Evolutionary conservation across 352 stramenopile genomes (phyloP).

Genomic region (Pythium vanterpoolii): DNA sequence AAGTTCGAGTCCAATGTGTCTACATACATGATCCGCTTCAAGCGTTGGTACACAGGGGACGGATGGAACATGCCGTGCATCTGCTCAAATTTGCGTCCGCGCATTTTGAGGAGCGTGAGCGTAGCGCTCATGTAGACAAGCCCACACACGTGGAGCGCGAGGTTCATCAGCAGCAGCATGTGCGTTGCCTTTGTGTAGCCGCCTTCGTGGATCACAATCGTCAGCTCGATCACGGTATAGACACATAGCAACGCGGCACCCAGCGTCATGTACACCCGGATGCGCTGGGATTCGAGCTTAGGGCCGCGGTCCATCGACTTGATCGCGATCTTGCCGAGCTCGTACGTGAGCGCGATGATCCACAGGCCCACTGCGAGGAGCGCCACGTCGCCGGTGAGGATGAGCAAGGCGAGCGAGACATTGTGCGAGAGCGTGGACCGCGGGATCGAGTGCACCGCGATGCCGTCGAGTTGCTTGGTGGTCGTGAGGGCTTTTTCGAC

Average conservation of each 20-base stretch:
- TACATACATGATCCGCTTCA: slow-evolving; percentile 27
- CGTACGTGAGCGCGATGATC: slow-evolving; percentile 14
- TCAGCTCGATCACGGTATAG: slow-evolving; percentile 5
- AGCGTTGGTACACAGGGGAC: slow-evolving; percentile 23
- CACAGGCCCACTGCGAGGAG: slow-evolving; percentile 4
- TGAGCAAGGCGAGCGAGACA: not conserved
- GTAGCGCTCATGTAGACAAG: slow-evolving; percentile 10
- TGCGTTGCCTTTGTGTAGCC: slow-evolving; percentile 4
- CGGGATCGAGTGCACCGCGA: slow-evolving; percentile 3
- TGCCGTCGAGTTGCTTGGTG: slow-evolving; percentile 10
- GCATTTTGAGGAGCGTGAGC: slow-evolving; percentile 9
- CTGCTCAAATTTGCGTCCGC: slow-evolving; percentile 23
- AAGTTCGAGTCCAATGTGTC: too few species aligned
- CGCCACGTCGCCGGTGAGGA: slow-evolving; percentile 4
- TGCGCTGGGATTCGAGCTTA: slow-evolving; percentile 1
- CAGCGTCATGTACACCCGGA: slow-evolving; percentile 1
- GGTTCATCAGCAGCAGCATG: not conserved
- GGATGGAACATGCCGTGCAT: slow-evolving; percentile 24
- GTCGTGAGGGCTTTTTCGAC: slow-evolving; percentile 5
- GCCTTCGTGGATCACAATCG: slow-evolving; percentile 1
- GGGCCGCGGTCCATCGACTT: slow-evolving; percentile 18
- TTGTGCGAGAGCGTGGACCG: not conserved
- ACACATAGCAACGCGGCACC: not conserved
- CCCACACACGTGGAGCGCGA: slow-evolving; percentile 6
- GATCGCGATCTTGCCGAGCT: slow-evolving; percentile 13